Evolutionary conservation across 2,329 filamentous ascomycete genomes (phyloP), one percentile per base, ranked within the genome.

Genomic region (Lachnellula occidentalis): DNA sequence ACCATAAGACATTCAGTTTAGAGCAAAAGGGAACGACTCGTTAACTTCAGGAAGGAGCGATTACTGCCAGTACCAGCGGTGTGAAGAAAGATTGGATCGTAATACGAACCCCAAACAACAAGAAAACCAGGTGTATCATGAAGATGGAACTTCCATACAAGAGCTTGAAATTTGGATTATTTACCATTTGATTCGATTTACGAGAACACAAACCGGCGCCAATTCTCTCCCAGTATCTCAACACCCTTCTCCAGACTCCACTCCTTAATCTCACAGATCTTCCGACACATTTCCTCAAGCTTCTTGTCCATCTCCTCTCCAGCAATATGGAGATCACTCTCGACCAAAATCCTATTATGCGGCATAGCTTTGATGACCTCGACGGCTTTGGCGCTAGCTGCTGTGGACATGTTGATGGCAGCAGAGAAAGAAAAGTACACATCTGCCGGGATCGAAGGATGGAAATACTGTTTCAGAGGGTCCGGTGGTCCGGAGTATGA

Each of bases 391-490:
- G 66, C 64, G 69, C 59, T 72, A 76, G 67, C 65, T 76, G 63
- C 62, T 68, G 80, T 75, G 34, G 79, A 78, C 64, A 92, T 80
- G 67, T 97, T 99, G 64, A 99, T 87, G 5, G 83, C 85, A 0
- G 79, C 78, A 1, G 91, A 96, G 67, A 97, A 95, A 1, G 91
- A 96, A 64, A 95, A 92, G 71, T 85, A 99, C 19, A 97, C 78
- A 15, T 83, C 77, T 0, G 85, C 83, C 0, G 92, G 92, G 8
- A 94, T 82, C 1, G 80, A 76, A 1, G 82, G 81, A 59, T 87
- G 79, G 47, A 90, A 73, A 66, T 96, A 97, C 69, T 91, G 90
- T 60, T 81, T 85, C 37, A 96, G 73, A 34, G 86, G 79, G 54
- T 94, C 85, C 11, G 82, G 76, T 5, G 86, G 80, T 0, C 90